phyloP scores from a whole-genome alignment of 164 flowering plant genomes.

The Magnolia kwangsiensis region DNA sequence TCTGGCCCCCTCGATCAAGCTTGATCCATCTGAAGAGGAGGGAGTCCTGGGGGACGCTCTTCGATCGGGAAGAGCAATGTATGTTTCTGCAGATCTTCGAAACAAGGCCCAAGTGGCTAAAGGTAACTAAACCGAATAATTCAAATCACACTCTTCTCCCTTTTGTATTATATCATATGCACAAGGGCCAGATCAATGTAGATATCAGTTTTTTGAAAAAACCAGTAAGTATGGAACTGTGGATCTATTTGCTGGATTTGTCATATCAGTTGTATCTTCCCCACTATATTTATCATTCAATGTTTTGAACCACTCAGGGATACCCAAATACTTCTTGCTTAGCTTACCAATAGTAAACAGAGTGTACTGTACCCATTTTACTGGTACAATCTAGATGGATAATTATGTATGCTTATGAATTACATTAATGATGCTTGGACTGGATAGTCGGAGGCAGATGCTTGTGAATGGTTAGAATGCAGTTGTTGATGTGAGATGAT shows the following conservation, averaged over 20 bases:
- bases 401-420: neutral
- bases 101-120: slow-evolving; percentile 64
- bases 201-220: neutral
- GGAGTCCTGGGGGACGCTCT: slow-evolving; percentile 73
- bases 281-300: neutral
- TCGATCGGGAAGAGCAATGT: slow-evolving; percentile 56
- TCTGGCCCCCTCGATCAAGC: slow-evolving; percentile 56
- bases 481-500: neutral
- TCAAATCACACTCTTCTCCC: neutral
- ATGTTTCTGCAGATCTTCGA: slow-evolving; percentile 77
- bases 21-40: slow-evolving; percentile 57
- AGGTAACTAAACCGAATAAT: slow-evolving; percentile 34
- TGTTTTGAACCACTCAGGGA: neutral
- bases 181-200: neutral
- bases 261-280: neutral
- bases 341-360: neutral
- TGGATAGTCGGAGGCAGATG: no score
- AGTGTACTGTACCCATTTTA: neutral
- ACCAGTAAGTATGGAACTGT: neutral
- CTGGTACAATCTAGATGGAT: neutral
- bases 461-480: neutral
- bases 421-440: no score
- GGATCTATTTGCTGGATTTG: neutral
- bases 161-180: neutral
- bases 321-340: neutral